Evolutionary conservation across 164 flowering plant genomes (phyloP).

Genomic region (Protea cynaroides): DNA sequence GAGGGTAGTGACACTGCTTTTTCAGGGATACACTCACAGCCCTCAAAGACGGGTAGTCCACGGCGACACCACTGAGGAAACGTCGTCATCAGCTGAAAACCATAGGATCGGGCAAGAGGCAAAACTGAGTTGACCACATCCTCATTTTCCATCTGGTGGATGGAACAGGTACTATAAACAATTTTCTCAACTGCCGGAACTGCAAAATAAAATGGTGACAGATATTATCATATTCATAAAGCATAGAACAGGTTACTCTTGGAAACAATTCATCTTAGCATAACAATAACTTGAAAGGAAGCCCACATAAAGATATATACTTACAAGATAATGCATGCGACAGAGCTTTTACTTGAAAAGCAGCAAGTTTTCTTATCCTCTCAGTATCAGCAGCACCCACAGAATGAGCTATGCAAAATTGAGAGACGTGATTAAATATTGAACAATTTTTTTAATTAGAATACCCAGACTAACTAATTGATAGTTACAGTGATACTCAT

Average conservation of each 20-base stretch:
- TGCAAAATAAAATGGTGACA: constrained; percentile 1
- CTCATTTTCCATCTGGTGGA: constrained; percentile 85
- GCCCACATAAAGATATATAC: constrained; percentile 1
- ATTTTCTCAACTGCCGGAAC: constrained; percentile 37
- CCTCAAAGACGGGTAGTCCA: constrained; percentile 80
- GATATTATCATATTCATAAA: too few relatives aligned
- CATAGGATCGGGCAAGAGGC: constrained; percentile 56
- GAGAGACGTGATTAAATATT: too few relatives aligned
- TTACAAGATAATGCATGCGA: constrained; percentile 68
- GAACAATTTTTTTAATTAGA: too few relatives aligned
- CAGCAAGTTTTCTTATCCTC: constrained; percentile 47
- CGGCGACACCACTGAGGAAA: constrained; percentile 86
- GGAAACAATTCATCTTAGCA: too few relatives aligned
- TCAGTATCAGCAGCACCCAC: constrained; percentile 22
- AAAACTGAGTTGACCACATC: constrained; percentile 75
- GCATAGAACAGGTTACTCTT: too few relatives aligned
- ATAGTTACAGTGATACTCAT: too few relatives aligned
- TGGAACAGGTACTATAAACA: constrained; percentile 78
- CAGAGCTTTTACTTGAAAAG: constrained; percentile 59
- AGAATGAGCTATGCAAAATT: constrained; percentile 12
- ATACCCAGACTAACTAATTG: too few relatives aligned
- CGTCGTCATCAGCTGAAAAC: constrained; percentile 62
- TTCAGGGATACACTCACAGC: constrained; percentile 53
- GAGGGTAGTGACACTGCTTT: too few relatives aligned
- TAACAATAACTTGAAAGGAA: too few relatives aligned